Percentiles rank a stretch among this genome's conserved stretches.
Evolutionary conservation across 768 basidiomycete species (phyloP).

Genomic region (Amanita rubescens): DNA sequence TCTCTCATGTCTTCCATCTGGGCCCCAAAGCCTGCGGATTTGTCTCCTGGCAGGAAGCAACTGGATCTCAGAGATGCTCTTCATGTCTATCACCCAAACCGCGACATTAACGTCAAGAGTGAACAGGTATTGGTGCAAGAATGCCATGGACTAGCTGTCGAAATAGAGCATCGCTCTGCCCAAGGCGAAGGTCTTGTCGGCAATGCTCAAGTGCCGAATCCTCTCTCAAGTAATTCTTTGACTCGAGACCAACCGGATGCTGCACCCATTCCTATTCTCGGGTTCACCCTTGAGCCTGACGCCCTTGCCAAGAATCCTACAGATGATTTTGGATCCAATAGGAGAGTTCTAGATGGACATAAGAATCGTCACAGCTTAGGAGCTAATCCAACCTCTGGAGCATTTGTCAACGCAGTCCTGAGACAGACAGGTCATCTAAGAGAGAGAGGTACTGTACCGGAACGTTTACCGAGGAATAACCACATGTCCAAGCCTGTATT

Average conservation of each 20-base stretch:
- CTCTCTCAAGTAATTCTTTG: not conserved
- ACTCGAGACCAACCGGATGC: not conserved
- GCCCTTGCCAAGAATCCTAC: not conserved
- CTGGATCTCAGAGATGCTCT: not conserved
- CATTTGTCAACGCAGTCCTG: conserved; percentile 1
- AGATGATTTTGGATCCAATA: not conserved
- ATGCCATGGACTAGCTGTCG: too few relatives aligned
- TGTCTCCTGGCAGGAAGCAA: not conserved
- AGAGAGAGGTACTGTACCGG: not conserved
- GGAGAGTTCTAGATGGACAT: not conserved
- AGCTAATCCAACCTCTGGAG: not conserved
- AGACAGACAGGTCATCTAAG: not conserved
- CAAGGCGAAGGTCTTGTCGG: not conserved
- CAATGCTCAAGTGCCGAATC: not conserved
- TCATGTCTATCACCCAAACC: not conserved
- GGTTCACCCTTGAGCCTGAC: not conserved
- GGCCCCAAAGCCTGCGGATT: not conserved
- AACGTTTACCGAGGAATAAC: not conserved
- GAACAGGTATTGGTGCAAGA: not conserved
- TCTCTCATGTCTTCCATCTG: conserved; percentile 1
- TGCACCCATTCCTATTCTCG: too few relatives aligned
- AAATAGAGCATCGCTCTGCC: not conserved
- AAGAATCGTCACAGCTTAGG: not conserved
- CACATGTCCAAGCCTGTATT: too few relatives aligned
- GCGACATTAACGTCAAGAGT: not conserved